These are phyloP conservation scores for Collariella sp. DNA, from an alignment of 495 filamentous ascomycete genomes.

Conservation along the genomic window DNA sequence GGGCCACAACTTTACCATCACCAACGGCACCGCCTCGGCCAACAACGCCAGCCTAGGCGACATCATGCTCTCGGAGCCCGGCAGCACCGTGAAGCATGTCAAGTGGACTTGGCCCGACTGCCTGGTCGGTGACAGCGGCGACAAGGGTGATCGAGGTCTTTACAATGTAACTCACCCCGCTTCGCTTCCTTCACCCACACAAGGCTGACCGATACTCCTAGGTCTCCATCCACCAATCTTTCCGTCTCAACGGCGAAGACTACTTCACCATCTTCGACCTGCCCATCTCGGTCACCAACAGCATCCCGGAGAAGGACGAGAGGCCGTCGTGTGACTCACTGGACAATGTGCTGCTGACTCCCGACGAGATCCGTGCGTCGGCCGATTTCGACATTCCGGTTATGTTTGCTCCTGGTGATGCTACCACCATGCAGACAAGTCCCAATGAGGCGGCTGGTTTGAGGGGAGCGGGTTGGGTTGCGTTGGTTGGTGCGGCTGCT, in stretches of 20 bases:
- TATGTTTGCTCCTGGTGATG: slow-evolving; percentile 41
- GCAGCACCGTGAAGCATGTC: slow-evolving; percentile 61
- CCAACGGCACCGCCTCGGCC: slow-evolving; percentile 52
- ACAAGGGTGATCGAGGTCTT: slow-evolving; percentile 34
- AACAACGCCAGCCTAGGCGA: slow-evolving; percentile 49
- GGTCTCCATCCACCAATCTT: slow-evolving; percentile 61
- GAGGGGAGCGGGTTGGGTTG: slow-evolving; percentile 9
- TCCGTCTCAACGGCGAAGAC: slow-evolving; percentile 51
- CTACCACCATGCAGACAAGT: slow-evolving; percentile 29
- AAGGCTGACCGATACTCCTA: slow-evolving; percentile 11
- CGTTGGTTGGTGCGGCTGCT: slow-evolving; percentile 10
- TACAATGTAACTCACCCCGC: slow-evolving; percentile 38
- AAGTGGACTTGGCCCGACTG: slow-evolving; percentile 61
- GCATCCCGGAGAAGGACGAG: slow-evolving; percentile 35
- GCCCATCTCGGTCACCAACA: slow-evolving; percentile 58
- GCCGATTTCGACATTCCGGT: slow-evolving; percentile 30
- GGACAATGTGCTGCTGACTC: slow-evolving; percentile 35
- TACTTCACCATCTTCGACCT: slow-evolving; percentile 62
- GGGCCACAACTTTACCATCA: slow-evolving; percentile 58
- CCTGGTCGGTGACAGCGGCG: slow-evolving; percentile 49
- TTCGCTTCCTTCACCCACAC: not conserved
- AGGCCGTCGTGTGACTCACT: slow-evolving; percentile 40
- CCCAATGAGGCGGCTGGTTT: slow-evolving; percentile 17
- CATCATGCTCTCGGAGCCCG: slow-evolving; percentile 51
- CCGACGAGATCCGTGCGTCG: slow-evolving; percentile 30